A percentile compares a stretch with the other conserved stretches of the same genome.
Conservation (phyloP, 495 filamentous ascomycete species). For the Aspergillus asperescens region DNA sequence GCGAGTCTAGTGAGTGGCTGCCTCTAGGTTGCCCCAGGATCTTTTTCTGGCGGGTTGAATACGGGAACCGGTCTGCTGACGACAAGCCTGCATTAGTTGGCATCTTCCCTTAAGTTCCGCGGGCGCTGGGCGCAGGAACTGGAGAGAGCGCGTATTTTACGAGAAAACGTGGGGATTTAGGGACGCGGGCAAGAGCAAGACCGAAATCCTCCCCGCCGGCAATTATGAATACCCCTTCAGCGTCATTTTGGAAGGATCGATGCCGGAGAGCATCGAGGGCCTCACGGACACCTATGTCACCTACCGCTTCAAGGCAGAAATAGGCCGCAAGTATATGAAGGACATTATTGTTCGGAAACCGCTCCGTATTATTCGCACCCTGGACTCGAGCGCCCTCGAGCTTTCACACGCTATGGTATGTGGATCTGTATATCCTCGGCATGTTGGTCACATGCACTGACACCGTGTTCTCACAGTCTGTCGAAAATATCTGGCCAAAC, state of each 20-base stretch:
- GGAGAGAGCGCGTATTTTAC: conserved; percentile 52
- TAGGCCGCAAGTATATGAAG: conserved; percentile 75
- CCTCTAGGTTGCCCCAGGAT: not conserved
- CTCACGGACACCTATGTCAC: conserved; percentile 72
- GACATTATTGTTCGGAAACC: conserved; percentile 74
- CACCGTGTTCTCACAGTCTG: conserved; percentile 41
- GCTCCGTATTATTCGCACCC: conserved; percentile 79
- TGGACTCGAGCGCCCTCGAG: conserved; percentile 75
- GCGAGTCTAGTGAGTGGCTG: conserved; percentile 57
- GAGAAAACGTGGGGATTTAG: conserved; percentile 52
- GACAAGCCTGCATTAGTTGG: conserved; percentile 31
- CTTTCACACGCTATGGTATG: conserved; percentile 76
- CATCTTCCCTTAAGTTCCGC: conserved; percentile 43
- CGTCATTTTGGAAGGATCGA: conserved; percentile 65
- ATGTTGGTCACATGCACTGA: conserved; percentile 13
- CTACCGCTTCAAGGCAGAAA: conserved; percentile 83
- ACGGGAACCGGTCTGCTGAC: conserved; percentile 10
- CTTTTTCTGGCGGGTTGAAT: conserved; percentile 2
- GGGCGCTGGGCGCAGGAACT: conserved; percentile 41
- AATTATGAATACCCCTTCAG: conserved; percentile 93
- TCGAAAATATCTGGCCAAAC: conserved; percentile 90
- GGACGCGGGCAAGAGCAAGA: conserved; percentile 44
- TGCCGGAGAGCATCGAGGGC: conserved; percentile 86
- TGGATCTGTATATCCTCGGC: not conserved
- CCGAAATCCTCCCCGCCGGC: conserved; percentile 62